phyloP scores from a whole-genome alignment of 1,284 basidiomycete species.

The Lignosus rhinocerotis region DNA sequence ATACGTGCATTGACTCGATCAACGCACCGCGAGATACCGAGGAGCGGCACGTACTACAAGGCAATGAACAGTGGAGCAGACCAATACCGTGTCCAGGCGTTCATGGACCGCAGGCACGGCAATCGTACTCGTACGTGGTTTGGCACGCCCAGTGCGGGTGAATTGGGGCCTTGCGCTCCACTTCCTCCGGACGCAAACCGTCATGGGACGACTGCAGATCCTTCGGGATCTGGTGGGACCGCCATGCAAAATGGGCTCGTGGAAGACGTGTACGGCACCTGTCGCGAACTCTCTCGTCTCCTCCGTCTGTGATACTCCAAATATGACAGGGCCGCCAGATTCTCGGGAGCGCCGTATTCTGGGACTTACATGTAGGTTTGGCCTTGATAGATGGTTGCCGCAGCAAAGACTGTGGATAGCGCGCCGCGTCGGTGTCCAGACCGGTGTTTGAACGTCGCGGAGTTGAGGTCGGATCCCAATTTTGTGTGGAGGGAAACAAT shows the following conservation, averaged over 20 bases:
- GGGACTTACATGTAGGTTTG: background rate
- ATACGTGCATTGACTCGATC: background rate
- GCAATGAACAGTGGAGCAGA: too few relatives aligned
- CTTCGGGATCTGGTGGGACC: background rate
- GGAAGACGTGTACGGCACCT: background rate
- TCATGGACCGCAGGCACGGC: background rate
- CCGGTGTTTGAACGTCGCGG: constrained; percentile 11
- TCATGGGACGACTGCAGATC: background rate
- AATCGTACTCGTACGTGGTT: background rate
- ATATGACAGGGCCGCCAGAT: background rate
- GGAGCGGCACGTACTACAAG: background rate
- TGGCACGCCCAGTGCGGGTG: background rate
- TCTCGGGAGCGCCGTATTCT: background rate
- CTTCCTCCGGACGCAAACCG: background rate
- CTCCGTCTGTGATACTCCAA: background rate
- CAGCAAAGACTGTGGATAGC: background rate
- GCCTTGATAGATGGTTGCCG: background rate
- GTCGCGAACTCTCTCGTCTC: background rate
- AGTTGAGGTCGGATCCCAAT: constrained; percentile 14
- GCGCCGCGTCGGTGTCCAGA: background rate
- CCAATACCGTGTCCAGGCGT: background rate
- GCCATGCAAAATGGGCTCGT: background rate
- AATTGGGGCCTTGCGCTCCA: background rate
- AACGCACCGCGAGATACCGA: background rate
- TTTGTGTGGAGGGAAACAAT: background rate